Evolutionary conservation across 2,329 filamentous ascomycete genomes (phyloP).

Genomic region (Monosporascus sp.): DNA sequence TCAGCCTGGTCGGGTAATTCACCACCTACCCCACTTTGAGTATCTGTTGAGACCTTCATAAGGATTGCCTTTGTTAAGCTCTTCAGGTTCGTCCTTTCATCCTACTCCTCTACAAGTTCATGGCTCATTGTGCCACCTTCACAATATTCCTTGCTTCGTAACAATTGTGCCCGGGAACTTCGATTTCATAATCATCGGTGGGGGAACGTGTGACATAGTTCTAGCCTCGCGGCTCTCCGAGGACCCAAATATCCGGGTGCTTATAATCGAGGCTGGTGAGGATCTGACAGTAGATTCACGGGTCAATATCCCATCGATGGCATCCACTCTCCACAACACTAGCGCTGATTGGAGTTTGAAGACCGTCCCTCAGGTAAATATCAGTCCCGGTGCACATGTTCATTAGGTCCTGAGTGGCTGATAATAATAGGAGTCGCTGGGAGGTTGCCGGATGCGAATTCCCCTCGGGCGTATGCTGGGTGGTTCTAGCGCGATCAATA

Average conservation of each 20-base stretch:
- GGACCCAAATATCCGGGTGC: not conserved
- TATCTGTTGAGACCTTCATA: no score
- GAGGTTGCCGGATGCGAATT: not conserved
- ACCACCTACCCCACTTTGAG: no score
- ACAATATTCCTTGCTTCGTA: not conserved
- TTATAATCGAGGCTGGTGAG: conserved; percentile 4
- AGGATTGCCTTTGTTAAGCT: no score
- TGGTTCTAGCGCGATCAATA: conserved; percentile 22
- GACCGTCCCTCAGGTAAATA: conserved; percentile 2
- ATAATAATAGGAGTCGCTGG: not conserved
- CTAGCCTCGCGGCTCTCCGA: conserved; percentile 2
- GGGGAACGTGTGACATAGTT: conserved; percentile 2
- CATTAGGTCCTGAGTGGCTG: not conserved
- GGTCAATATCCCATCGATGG: not conserved
- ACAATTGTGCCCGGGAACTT: not conserved
- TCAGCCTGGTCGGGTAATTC: no score
- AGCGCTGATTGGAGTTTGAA: not conserved
- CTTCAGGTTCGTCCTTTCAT: no score
- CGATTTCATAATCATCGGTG: conserved; percentile 3
- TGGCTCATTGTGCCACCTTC: no score
- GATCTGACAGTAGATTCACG: not conserved
- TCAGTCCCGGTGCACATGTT: not conserved
- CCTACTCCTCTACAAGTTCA: no score
- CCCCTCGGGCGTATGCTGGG: conserved; percentile 16
- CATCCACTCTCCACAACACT: not conserved